These are phyloP conservation scores for Polygonum aviculare DNA, from an alignment of 148 eudicot species.

Conservation along the genomic window DNA sequence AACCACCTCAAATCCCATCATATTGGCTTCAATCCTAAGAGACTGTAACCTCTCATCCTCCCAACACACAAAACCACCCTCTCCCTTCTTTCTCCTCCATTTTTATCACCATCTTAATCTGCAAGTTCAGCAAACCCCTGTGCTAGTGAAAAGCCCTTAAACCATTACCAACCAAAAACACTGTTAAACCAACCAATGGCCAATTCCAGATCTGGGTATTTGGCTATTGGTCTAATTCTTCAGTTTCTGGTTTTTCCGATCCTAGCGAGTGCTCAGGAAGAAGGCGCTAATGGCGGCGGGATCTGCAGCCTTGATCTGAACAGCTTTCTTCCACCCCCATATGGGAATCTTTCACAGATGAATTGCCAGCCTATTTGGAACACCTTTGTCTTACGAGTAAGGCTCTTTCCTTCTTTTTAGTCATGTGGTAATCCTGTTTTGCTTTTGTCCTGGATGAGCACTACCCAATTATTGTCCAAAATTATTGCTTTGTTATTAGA, in stretches of 20 bases:
- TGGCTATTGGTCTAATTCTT: background rate
- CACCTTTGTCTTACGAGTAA: constrained; percentile 62
- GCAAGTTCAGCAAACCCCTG: background rate
- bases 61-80: background rate
- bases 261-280: constrained; percentile 12
- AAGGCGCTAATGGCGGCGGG: constrained; percentile 7
- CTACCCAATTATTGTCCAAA: background rate
- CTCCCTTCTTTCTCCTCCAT: constrained; percentile 4
- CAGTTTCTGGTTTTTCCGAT: background rate
- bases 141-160: background rate
- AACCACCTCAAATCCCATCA: constrained; percentile 20
- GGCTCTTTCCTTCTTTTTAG: constrained; percentile 8
- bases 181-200: constrained; percentile 13
- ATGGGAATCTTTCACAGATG: constrained; percentile 50
- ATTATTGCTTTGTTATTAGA: background rate
- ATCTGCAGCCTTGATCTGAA: constrained; percentile 64
- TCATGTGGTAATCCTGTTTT: background rate
- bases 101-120: background rate
- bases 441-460: background rate
- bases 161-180: background rate
- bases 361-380: constrained; percentile 73
- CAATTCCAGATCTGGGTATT: constrained; percentile 11
- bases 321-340: constrained; percentile 79
- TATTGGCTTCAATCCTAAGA: constrained; percentile 25
- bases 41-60: constrained; percentile 26